Evolutionary conservation across 73 alveolate genomes (phyloP).

Genomic region (Symbiodinium pilosum): DNA sequence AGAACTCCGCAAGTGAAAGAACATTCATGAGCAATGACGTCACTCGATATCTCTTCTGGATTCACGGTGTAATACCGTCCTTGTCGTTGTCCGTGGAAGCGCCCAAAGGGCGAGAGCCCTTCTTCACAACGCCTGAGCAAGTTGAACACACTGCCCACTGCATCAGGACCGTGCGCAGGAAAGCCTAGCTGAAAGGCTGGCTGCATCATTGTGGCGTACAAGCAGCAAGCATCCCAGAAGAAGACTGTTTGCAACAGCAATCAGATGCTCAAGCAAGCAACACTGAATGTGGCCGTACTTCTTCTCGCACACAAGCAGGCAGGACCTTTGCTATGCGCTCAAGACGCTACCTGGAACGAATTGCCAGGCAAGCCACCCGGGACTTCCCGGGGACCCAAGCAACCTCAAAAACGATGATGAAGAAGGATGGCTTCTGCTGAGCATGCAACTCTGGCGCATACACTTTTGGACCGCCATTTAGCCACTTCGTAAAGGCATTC

Average conservation of each 20-base stretch:
- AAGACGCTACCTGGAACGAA: neutral
- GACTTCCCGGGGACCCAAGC: too few relatives aligned
- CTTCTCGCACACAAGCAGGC: constrained; percentile 87
- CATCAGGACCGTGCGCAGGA: neutral
- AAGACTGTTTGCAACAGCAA: neutral
- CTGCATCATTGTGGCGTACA: neutral
- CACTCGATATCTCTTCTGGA: too few relatives aligned
- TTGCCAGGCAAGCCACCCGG: too few relatives aligned
- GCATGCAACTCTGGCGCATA: constrained; percentile 31
- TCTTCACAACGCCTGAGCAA: constrained; percentile 39
- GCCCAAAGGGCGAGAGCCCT: constrained; percentile 48
- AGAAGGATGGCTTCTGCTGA: neutral
- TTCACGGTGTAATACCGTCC: neutral
- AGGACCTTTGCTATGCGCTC: neutral
- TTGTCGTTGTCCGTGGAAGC: constrained; percentile 61
- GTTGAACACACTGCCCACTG: too few relatives aligned
- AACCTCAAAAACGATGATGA: neutral
- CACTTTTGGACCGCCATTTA: constrained; percentile 85
- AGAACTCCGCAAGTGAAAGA: too few relatives aligned
- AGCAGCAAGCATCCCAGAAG: neutral
- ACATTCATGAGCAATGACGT: too few relatives aligned
- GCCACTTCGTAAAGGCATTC: constrained; percentile 79
- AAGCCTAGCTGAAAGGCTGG: neutral
- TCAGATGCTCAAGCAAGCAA: neutral
- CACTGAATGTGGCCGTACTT: constrained; percentile 67